Base-by-base conservation (phyloP, 768 basidiomycete species). In the Lentinula detonsa region DNA sequence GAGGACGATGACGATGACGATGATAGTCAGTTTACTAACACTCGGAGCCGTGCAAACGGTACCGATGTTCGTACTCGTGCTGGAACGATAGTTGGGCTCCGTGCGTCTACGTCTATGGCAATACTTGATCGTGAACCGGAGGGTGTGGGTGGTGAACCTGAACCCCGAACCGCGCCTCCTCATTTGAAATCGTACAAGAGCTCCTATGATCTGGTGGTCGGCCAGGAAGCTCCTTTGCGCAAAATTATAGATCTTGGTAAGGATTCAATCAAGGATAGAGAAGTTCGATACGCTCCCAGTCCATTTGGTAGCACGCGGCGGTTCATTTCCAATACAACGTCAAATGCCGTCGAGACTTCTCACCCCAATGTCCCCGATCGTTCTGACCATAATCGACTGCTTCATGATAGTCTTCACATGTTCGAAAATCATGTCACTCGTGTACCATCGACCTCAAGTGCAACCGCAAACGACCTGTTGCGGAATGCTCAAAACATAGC, bases 371-470 rank as follows among this genome's bases (percentile, higher is more conserved):
- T 52, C 28, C 39, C 59, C 33, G 58, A 59, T 33, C 73, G 69
- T 40, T 69, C 76, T 3, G 89, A 92, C 64, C 91, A 92, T 65
- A 76, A 83, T 1, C 75, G 80, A n/a, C 72, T 93, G 49, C 85
- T 93, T 81, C 65, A 85, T 21, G 90, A 93, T 45, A 81, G 85
- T 16, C 72, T 93, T 13, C 69, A 74, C 4, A 83, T 88, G 77
- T 91, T 93, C 64, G 89, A 92, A 69, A 73, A 79, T 2, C 81
- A 88, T 28, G 72, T 92, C 1, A 72, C 78, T 21, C 85, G 87
- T 52, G 70, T 87, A 11, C 81, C 85, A 0, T 70, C 74, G 39
- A 75, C 75, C 9, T 71, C 69, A 11, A 74, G 79, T 6, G 66
- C 72, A 43, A 75, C 76, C 4, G 72, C 79, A 16, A 75, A 76